Conservation (phyloP, 1,284 basidiomycete species). For the Pseudozyma sp. region DNA sequence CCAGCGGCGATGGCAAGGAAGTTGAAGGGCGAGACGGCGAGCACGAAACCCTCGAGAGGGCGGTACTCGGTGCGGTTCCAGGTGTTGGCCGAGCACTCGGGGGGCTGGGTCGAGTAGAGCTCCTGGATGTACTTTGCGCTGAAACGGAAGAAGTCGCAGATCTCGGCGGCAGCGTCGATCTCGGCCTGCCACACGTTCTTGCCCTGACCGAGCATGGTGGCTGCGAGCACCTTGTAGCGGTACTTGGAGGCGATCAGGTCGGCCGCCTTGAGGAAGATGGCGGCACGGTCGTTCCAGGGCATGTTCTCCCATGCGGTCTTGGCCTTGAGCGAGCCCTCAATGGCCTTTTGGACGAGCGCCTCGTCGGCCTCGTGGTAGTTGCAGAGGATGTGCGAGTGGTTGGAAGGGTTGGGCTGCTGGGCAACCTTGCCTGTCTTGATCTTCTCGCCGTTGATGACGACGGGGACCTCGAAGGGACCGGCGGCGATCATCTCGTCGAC, state of each 20-base stretch:
- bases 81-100: constrained; percentile 83
- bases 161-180: constrained; percentile 98
- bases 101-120: constrained; percentile 88
- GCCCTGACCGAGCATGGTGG: constrained; percentile 97
- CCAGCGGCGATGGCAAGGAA: constrained; percentile 72
- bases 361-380: constrained; percentile 87
- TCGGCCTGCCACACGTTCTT: constrained; percentile 99
- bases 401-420: constrained; percentile 64
- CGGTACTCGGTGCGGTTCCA: constrained; percentile 99
- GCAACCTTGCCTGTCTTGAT: constrained; percentile 83
- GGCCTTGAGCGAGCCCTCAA: constrained; percentile 86
- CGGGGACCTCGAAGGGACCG: constrained; percentile 90
- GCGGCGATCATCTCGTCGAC: constrained; percentile 83
- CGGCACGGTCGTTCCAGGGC: constrained; percentile 95
- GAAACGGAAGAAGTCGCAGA: constrained; percentile 93
- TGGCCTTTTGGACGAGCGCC: constrained; percentile 78
- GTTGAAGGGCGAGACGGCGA: constrained; percentile 98
- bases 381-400: constrained; percentile 81
- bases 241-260: constrained; percentile 95
- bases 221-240: constrained; percentile 89
- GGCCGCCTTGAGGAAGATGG: constrained; percentile 88
- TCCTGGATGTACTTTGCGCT: constrained; percentile 97
- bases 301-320: constrained; percentile 90
- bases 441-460: constrained; percentile 88
- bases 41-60: constrained; percentile 94